phyloP scores from a whole-genome alignment of 78 protist genomes.

The slime mould (Dictyostelium discoideum) region DNA sequence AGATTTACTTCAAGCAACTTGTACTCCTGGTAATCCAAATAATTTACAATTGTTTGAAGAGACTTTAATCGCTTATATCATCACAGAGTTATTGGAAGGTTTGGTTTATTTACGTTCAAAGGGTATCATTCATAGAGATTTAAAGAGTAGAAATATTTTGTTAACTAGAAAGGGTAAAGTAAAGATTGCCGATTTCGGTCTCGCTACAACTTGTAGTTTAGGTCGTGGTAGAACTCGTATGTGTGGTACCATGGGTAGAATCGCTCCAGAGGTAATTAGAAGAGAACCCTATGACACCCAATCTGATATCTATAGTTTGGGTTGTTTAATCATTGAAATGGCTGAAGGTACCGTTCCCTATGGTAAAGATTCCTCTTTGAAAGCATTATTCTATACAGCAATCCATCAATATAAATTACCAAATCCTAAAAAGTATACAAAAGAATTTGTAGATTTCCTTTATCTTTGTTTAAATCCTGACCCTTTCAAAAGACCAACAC shows the following conservation, averaged over 20 bases:
- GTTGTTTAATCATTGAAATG: slow-evolving; percentile 67
- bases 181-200: slow-evolving; percentile 71
- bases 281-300: slow-evolving; percentile 73
- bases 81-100: slow-evolving; percentile 37
- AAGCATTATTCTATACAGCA: slow-evolving; percentile 60
- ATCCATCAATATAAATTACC: slow-evolving; percentile 22
- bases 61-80: slow-evolving; percentile 35
- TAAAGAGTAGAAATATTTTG: slow-evolving; percentile 93
- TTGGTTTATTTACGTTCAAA: slow-evolving; percentile 48
- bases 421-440: slow-evolving; percentile 17
- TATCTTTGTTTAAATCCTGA: slow-evolving; percentile 45
- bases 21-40: neutral
- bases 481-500: slow-evolving; percentile 67
- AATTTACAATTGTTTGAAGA: slow-evolving; percentile 34
- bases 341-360: slow-evolving; percentile 61
- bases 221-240: slow-evolving; percentile 73
- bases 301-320: slow-evolving; percentile 64
- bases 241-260: slow-evolving; percentile 82
- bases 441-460: slow-evolving; percentile 60
- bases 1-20: slow-evolving; percentile 29
- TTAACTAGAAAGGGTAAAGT: slow-evolving; percentile 62
- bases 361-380: slow-evolving; percentile 71
- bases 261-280: slow-evolving; percentile 57
- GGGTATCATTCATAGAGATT: slow-evolving; percentile 78
- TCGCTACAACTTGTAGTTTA: slow-evolving; percentile 46